Evolutionary conservation across 2,329 filamentous ascomycete genomes (phyloP), one percentile per base, ranked within the genome.

Genomic region (Beauveria scarabaeidicola): DNA sequence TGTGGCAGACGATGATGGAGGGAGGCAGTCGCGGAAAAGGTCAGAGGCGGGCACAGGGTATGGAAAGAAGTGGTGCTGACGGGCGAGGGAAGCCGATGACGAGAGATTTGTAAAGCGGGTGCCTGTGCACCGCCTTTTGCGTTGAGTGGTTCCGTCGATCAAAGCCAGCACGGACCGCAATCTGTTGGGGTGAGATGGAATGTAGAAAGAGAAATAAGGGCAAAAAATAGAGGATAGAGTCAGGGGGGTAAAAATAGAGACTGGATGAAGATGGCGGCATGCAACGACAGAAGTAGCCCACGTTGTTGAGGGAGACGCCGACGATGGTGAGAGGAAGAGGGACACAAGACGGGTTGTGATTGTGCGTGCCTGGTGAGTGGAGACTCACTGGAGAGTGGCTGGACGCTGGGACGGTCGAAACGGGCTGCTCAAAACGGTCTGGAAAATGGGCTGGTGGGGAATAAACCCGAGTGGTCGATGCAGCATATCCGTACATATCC

Each of bases 71-170:
- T 38, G 27, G 17, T 46, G 44, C 44, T 40, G 43, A 50, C 21
- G 44, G 29, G 44, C 13, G 15, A 50, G 44, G 43, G 54, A 27
- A 23, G 44, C 53, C n/a, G 53, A 38, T 56, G 53, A 56, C 53
- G 53, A 56, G 53, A 47, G 43, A 48, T 48, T 47, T 54, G 53
- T 40, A 56, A 19, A 40, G 44, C 54, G 44, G 44, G 52, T 48
- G 13, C n/a, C 27, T 29, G 44, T 32, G 54, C 54, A 57, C 54
- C 54, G 54, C 54, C 54, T 48, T 57, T 57, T 57, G 52, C 10
- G 52, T 53, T 43, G 40, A 32, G 27, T 46, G 52, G 25, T 17
- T 2, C 6, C 21, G 25, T 43, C 40, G 52, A 41, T 17, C 11
- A 36, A 52, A 25, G 21, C 36, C 5, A 27, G 47, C 25, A 32